phyloP scores from a whole-genome alignment of 352 stramenopile genomes.

The Pythium dissimile region DNA sequence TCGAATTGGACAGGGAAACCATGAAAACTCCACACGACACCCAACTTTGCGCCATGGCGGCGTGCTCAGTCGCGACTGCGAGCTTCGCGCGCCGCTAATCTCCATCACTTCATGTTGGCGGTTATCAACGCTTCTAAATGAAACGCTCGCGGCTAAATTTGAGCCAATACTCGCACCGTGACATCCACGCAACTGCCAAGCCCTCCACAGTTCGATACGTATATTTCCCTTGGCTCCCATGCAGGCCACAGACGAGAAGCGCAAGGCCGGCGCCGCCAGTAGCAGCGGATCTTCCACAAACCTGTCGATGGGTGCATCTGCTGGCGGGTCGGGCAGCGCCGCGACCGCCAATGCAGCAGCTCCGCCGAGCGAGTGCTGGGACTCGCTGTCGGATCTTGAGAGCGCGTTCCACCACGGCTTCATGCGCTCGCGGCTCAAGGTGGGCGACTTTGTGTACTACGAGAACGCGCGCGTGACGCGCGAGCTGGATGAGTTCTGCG shows the following conservation, averaged over 20 bases:
- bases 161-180: neutral
- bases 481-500: conserved; percentile 80
- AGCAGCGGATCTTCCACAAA: neutral
- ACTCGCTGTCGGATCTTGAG: conserved; percentile 80
- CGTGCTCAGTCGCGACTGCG: neutral
- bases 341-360: neutral
- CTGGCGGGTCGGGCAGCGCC: neutral
- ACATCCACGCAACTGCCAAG: neutral
- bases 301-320: neutral
- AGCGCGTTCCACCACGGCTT: conserved; percentile 80
- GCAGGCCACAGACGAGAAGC: neutral
- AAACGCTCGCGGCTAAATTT: neutral
- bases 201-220: too few relatives aligned
- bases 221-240: too few relatives aligned
- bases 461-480: conserved; percentile 59
- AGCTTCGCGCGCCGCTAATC: too few relatives aligned
- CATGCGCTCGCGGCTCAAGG: conserved; percentile 66
- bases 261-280: neutral
- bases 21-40: too few relatives aligned
- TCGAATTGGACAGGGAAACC: too few relatives aligned
- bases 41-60: too few relatives aligned
- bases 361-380: conserved; percentile 52
- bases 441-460: conserved; percentile 70
- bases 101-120: too few relatives aligned
- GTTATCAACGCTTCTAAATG: neutral